These are phyloP conservation scores for Globomyces pollinis-pini DNA, from an alignment of 192 early-diverging fungal species.

Conservation along the genomic window DNA sequence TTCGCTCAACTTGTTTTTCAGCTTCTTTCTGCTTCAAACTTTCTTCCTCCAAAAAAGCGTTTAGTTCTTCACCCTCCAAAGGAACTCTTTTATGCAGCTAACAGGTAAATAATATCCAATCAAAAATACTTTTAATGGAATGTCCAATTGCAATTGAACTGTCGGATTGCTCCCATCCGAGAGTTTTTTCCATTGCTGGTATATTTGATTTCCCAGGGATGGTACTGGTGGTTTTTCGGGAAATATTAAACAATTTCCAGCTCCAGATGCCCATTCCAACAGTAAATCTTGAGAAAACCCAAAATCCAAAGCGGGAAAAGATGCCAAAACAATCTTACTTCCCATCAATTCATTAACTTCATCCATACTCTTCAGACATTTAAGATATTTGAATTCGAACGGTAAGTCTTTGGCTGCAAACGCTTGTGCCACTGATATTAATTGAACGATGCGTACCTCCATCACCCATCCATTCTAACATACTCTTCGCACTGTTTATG, in stretches of 20 bases:
- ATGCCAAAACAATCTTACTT: constrained; percentile 81
- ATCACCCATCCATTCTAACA: constrained; percentile 95
- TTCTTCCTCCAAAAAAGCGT: constrained; percentile 55
- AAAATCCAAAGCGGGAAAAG: constrained; percentile 65
- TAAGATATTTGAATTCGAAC: constrained; percentile 62
- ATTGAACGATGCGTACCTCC: too few species aligned
- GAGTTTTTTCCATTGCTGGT: constrained; percentile 50
- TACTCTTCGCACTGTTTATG: constrained; percentile 78
- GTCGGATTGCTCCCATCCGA: constrained; percentile 15
- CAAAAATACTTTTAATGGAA: constrained; percentile 20
- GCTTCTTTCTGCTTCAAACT: constrained; percentile 66
- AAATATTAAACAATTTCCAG: constrained; percentile 61
- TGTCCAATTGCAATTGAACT: constrained; percentile 22
- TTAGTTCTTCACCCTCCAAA: constrained; percentile 81
- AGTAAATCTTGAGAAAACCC: constrained; percentile 80
- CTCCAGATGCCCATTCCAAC: constrained; percentile 52
- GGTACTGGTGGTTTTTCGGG: constrained; percentile 69
- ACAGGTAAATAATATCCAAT: too few species aligned
- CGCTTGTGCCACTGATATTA: constrained; percentile 59
- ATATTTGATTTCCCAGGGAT: constrained; percentile 60
- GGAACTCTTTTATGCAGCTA: constrained; percentile 59
- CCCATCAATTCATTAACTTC: constrained; percentile 61
- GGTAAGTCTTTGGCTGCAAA: constrained; percentile 73
- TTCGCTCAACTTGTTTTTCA: constrained; percentile 31
- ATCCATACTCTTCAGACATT: constrained; percentile 25